Base-by-base conservation (phyloP, 371 early-diverging fungal genomes). In the Haplosporangium sp. region DNA sequence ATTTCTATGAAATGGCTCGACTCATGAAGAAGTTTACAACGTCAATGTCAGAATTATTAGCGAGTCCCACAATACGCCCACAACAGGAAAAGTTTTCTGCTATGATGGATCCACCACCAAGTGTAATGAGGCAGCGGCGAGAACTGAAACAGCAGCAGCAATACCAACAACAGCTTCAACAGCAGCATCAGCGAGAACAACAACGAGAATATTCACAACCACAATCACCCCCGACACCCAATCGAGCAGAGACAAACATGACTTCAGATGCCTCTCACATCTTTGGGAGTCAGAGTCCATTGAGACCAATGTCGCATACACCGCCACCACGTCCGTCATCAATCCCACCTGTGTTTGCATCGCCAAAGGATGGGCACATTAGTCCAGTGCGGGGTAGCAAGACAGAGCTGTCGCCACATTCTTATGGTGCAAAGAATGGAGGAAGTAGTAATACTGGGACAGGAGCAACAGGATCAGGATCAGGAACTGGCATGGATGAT, bases 1-100 rank as follows among this genome's bases (percentile, higher is more conserved):
- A 79, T 48, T 83, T 74, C 37, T 83, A 74, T 50, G 85, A 86
- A 51, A 58, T 81, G 63, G 79, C 80, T 0, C 63, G 81, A 41
- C 13, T 58, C 16, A 52, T 74, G n/a, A 74, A 67, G 38, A 74
- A 81, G 46, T 71, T 51, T 37, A 47, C 48, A 13, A 37, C 57
- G 5, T 74, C 80, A 6, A 72, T 83, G 83, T 67, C 73, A 12
- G 73, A 80, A 43, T 59, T 84, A 10, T 52, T 84, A 12, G 79
- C 69, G 11, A 64, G 82, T 60, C 80, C 83, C 8, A 9, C 14
- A 2, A 29, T 81, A 13, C 75, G 82, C 4, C 23, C 60, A 5
- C 6, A 23, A 7, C 82, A 82, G 40, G 74, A 80, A 18, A 57
- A 38, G 5, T 21, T 36, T 1, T 23, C 38, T 0, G 46, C 20